Evolutionary conservation across 1,139 yeast genomes (phyloP).

Genomic region (Magnusiomyces paraingens): DNA sequence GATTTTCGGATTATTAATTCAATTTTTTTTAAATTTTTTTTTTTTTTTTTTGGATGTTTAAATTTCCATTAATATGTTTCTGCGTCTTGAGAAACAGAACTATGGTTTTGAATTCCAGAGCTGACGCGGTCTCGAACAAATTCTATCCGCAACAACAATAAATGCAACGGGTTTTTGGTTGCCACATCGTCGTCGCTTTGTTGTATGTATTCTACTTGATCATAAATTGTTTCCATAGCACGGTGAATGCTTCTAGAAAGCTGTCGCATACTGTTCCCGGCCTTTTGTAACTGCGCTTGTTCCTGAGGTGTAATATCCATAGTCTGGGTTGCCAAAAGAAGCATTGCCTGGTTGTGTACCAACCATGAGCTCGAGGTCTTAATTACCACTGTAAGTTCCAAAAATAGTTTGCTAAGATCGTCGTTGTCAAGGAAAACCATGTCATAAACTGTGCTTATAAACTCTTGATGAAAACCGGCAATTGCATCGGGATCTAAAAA

Average conservation of each 20-base stretch:
- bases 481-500: conserved; percentile 3
- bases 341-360: neutral
- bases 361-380: neutral
- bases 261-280: neutral
- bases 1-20: neutral
- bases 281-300: neutral
- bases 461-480: conserved; percentile 5
- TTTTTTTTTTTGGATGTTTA: neutral
- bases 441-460: conserved; percentile 3
- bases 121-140: conserved; percentile 6
- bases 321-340: neutral
- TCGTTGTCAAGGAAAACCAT: conserved; percentile 1
- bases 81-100: neutral
- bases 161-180: conserved; percentile 6
- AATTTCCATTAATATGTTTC: neutral
- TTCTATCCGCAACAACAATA: conserved; percentile 9
- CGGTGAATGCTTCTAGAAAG: neutral
- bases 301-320: neutral
- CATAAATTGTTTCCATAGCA: neutral
- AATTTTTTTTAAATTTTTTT: too few species aligned
- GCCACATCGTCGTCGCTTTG: conserved; percentile 6
- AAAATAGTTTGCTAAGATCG: neutral
- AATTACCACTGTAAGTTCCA: neutral
- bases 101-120: too few species aligned
- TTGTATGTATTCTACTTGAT: neutral